Conservation (phyloP, 257 asterid species). For the Lithospermum erythrorhizon region DNA sequence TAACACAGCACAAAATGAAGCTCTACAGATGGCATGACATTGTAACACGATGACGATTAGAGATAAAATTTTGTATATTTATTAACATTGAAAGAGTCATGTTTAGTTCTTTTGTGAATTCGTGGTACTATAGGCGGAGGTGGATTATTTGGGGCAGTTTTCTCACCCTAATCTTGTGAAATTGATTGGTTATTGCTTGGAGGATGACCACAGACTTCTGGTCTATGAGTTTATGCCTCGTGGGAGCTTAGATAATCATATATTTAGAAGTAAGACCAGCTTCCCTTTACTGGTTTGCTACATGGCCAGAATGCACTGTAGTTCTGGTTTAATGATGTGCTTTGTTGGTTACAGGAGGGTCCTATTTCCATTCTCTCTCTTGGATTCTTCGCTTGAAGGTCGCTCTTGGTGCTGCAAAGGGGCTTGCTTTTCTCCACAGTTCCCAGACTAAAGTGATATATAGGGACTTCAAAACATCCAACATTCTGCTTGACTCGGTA, state of each 20-base stretch:
- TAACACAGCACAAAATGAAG: no score
- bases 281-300: neutral
- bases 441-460: constrained; percentile 11
- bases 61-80: no score
- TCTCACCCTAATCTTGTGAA: constrained; percentile 51
- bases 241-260: constrained; percentile 62
- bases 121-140: constrained; percentile 35
- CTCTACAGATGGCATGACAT: no score
- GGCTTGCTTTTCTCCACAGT: constrained; percentile 14
- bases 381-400: constrained; percentile 14
- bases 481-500: constrained; percentile 9
- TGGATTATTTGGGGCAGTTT: constrained; percentile 50
- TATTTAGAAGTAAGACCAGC: constrained; percentile 27
- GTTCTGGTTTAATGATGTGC: neutral
- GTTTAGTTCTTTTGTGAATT: neutral
- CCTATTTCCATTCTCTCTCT: constrained; percentile 13
- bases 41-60: no score
- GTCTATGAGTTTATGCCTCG: constrained; percentile 56
- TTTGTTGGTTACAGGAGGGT: constrained; percentile 10
- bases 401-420: constrained; percentile 17
- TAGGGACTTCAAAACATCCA: constrained; percentile 9
- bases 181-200: constrained; percentile 52
- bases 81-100: no score
- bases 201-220: constrained; percentile 46
- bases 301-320: neutral